A percentile compares a stretch with the other conserved stretches of the same genome.
These are phyloP conservation scores for Pseudonectria foliicola DNA, from an alignment of 2,329 filamentous ascomycete genomes.

Conservation along the genomic window DNA sequence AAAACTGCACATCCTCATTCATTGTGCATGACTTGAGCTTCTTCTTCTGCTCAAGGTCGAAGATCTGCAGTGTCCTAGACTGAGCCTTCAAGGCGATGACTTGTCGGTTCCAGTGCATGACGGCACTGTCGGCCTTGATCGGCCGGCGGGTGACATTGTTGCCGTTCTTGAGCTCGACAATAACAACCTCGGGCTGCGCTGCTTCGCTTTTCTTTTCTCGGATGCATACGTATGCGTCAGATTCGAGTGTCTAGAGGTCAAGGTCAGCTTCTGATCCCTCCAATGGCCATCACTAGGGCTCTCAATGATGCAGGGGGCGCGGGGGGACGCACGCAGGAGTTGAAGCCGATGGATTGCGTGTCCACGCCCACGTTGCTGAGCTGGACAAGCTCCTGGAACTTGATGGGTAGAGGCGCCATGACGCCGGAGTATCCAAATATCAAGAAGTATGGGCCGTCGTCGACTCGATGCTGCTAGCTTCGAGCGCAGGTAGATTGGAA, in stretches of 20 bases:
- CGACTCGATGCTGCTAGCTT: conserved; percentile 19
- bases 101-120: conserved; percentile 97
- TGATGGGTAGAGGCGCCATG: conserved; percentile 75
- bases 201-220: conserved; percentile 86
- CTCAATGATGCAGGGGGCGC: conserved; percentile 9
- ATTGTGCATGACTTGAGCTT: conserved; percentile 96
- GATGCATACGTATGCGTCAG: conserved; percentile 92
- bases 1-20: conserved; percentile 96
- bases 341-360: conserved; percentile 60
- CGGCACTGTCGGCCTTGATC: conserved; percentile 98
- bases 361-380: conserved; percentile 43
- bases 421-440: conserved; percentile 26
- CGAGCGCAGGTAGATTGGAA: conserved; percentile 10
- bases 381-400: conserved; percentile 86
- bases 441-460: conserved; percentile 16
- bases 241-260: conserved; percentile 77
- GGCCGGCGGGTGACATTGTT: conserved; percentile 92
- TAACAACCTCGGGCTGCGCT: conserved; percentile 87
- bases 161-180: conserved; percentile 94
- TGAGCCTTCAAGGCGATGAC: conserved; percentile 96
- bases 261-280: conserved; percentile 16
- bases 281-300: no score
- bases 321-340: conserved; percentile 59
- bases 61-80: conserved; percentile 91
- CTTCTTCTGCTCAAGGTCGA: conserved; percentile 85